Evolutionary conservation across 1,284 basidiomycete genomes (phyloP), one percentile per base, ranked within the genome.

Genomic region (Peniophora sp.): DNA sequence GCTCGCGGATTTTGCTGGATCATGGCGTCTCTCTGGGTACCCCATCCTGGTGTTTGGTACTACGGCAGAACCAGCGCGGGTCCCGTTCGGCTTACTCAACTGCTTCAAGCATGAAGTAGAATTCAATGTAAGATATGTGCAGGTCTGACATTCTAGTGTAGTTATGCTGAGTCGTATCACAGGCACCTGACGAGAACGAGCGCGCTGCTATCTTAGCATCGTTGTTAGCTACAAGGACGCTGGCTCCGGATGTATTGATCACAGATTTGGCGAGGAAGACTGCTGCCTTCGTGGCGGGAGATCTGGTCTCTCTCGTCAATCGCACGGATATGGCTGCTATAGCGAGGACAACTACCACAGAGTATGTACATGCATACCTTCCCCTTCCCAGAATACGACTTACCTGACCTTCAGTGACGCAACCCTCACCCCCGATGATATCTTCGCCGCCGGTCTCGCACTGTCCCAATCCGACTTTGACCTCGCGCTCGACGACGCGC

Each of bases 21-120:
- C 72, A 3, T 85, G 83, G 77, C 75, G 72, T 43, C 62, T 73
- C 8, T 76, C 77, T 2, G 82, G 81, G 1, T 81, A 77, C 57
- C 89, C 91, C 9, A 77, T 86, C 2, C 62, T 94, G 9, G 71
- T 93, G 3, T 65, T 93, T 48, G 95, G 81, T 3, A 95, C 89
- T 1, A 86, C 85, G 0, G 78, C 77, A 44, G 87, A 90, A 49
- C 68, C 77, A 2, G 83, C 84, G 27, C 75, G 77, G 36, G 74
- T 95, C 3, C 83, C 92, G 0, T 66, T 78, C 2, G 76, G 77
- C 2, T 69, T 97, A 2, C 63, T 90, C 24, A 78, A 79, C 1
- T 83, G 78, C 53, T 97, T 98, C 72, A 97, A 97, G 66, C 92
- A 96, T 62, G 89, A 94, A 59, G 72, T 97, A 23, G 62, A 67